Base-by-base conservation (phyloP, 495 filamentous ascomycete genomes). In the Talaromyces nanjingensis region DNA sequence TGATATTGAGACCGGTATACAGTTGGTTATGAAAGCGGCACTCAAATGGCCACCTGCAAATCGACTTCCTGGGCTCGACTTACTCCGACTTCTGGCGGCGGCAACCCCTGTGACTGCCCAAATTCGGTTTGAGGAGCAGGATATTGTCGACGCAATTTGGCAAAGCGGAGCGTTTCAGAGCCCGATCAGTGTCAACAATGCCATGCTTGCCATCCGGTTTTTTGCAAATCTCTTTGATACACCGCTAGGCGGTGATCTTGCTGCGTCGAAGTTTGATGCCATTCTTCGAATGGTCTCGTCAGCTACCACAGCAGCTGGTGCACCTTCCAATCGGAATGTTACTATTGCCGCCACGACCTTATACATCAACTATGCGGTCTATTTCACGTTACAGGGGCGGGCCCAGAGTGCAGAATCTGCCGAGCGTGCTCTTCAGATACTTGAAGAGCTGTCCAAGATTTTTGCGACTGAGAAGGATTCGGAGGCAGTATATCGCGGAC, bases 161-260 rank as follows among this genome's bases (percentile, higher is more conserved):
- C 64, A 67, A 1, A 81, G 82, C 58, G 84, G 81, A 2, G 74
- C 88, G 20, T 89, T 93, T 62, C 78, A 83, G 25, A 69, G 75
- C 7, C 78, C 77, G 9, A 73, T 83, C 8, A 76, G 79, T 14
- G 77, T 84, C 12, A 97, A 97, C 71, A 90, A 90, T 69, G 83
- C 87, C 33, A 96, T 98, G 90, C 86, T 98, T 74, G 84, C 89
- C 0, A 77, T 90, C 49, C 91, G 96, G 11, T 82, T 87, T 14
- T 82, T 96, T 56, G 87, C 84, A n/a, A 99, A 99, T 64, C 77
- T 98, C 6, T 98, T 97, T 74, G 84, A 86, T 62, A 91, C 89
- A 0, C 71, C 81, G 3, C 77, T 86, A 62, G 94, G 94, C 34
- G 85, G 90, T 11, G 72, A 79, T 18, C 75, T 93, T 1, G 84